Evolutionary conservation across 2,329 filamentous ascomycete species (phyloP).

Genomic region (Aspergillus viridinutans): DNA sequence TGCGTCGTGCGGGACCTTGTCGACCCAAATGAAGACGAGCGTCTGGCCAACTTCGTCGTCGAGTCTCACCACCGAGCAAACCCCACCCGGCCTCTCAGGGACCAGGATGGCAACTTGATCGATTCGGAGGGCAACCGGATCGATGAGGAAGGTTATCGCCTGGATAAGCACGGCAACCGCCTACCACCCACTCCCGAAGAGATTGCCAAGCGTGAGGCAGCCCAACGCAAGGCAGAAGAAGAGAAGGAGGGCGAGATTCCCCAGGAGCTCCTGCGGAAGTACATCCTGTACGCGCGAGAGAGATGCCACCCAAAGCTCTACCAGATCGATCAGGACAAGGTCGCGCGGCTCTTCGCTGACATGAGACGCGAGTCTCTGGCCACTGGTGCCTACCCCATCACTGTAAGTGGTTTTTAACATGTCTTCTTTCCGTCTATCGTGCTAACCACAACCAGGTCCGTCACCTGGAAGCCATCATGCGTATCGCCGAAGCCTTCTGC

Average conservation of each 20-base stretch:
- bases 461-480: constrained; percentile 96
- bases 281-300: constrained; percentile 91
- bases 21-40: constrained; percentile 86
- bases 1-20: constrained; percentile 95
- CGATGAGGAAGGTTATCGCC: constrained; percentile 55
- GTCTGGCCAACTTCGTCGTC: constrained; percentile 90
- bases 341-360: constrained; percentile 88
- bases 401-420: constrained; percentile 57
- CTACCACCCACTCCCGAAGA: constrained; percentile 44
- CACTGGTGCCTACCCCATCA: constrained; percentile 96
- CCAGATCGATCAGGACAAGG: constrained; percentile 96
- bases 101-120: constrained; percentile 42
- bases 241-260: constrained; percentile 69
- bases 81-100: constrained; percentile 53
- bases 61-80: constrained; percentile 91
- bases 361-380: constrained; percentile 91
- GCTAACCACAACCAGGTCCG: constrained; percentile 62
- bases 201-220: constrained; percentile 32
- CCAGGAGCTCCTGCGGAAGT: constrained; percentile 88
- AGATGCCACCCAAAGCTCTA: constrained; percentile 88
- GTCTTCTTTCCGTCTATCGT: not conserved
- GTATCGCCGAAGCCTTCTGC: constrained; percentile 89
- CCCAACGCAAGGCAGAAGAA: constrained; percentile 45
- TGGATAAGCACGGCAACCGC: constrained; percentile 43
- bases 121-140: constrained; percentile 50